Percentiles rank a stretch among this genome's conserved stretches.
These are phyloP conservation scores for Penstemon newberryi DNA, from an alignment of 257 asterid genomes.

Conservation along the genomic window DNA sequence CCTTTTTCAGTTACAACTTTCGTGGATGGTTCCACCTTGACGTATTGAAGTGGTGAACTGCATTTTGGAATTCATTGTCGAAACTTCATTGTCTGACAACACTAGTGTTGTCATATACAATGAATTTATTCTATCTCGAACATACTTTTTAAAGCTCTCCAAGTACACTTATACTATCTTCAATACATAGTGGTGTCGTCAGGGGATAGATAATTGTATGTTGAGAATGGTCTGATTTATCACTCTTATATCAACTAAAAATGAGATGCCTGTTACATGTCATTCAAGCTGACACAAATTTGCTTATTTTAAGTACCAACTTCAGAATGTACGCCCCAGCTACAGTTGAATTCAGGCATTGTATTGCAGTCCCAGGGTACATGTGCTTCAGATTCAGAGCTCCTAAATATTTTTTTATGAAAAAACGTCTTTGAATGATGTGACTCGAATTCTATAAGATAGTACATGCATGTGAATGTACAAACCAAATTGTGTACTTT, in stretches of 20 bases:
- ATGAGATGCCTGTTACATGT: background rate
- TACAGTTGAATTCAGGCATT: background rate
- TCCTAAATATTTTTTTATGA: background rate
- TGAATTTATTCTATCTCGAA: background rate
- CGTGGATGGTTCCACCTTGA: background rate
- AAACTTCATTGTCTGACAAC: constrained; percentile 4
- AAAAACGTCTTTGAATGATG: background rate
- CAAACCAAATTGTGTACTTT: background rate
- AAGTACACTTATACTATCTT: background rate
- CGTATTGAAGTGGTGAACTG: background rate
- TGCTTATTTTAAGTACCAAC: background rate
- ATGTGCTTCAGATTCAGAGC: background rate
- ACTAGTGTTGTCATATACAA: constrained; percentile 9
- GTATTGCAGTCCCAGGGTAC: background rate
- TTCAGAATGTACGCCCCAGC: background rate
- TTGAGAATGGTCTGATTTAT: background rate
- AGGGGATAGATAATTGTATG: background rate
- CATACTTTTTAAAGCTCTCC: constrained; percentile 2
- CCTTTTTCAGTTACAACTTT: background rate
- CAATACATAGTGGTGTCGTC: background rate
- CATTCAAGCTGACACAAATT: background rate
- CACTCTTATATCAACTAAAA: background rate
- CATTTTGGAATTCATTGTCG: background rate
- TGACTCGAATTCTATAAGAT: background rate
- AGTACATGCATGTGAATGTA: constrained; percentile 1